Base-by-base conservation (phyloP, 768 basidiomycete genomes). In the Tephrocybe sp. region DNA sequence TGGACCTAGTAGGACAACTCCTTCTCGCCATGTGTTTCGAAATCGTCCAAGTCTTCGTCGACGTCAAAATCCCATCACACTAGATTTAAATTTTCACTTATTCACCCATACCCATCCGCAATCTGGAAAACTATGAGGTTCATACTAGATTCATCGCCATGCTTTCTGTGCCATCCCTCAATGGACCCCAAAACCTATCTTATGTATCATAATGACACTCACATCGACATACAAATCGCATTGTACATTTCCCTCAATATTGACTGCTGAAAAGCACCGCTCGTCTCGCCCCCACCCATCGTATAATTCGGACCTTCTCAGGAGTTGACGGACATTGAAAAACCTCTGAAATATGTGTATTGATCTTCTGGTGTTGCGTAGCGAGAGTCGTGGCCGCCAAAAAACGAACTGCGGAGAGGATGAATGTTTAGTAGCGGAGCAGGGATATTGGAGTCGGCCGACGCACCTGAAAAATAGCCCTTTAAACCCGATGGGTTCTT, bases 1-100 rank as follows among this genome's bases (percentile, higher is more conserved):
- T 94, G 76, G 91, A 94, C 64, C 79, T 95, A 44, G 67, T 88
- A 25, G 91, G 91, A 13, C 88, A 94, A 62, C 63, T 87, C 18
- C 70, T 95, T 7, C 78, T 97, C 8, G 91, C 91, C 1, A 57
- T 79, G 1, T 88, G 86, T 62, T 91, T 88, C 57, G 78, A 83
- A 63, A 68, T 90, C 23, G 84, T 85, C 3, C 76, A 80, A 1
- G 58, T 59, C 21, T 58, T 79, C 15, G 39, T 27, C 8, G 52
- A 57, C 12, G 50, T 49, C 6, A 19, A 33, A 9, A 31, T 21
- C 34, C 34, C n/a, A 18, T 21, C n/a, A 2, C 16, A 12, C 19
- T 38, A 38, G 18, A 21, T 10, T 25, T 13, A n/a, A n/a, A 12
- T n/a, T n/a, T 18, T 19, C 15, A 40, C 5, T 29, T 29, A 11